Base-by-base conservation (phyloP, 495 filamentous ascomycete species). In the Neurospora pannonica region DNA sequence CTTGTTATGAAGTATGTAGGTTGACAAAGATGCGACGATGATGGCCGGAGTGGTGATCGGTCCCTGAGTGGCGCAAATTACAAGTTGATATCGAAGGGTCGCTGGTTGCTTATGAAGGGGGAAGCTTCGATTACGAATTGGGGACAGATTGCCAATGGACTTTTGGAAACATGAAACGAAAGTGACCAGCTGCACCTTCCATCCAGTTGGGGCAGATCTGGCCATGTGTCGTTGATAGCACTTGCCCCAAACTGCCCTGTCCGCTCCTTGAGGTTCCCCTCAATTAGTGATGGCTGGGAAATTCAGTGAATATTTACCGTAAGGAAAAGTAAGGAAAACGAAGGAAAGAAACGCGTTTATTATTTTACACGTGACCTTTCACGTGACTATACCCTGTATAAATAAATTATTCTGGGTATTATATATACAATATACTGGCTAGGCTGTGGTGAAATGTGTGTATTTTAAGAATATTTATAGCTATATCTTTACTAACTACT, bases 141-240 rank as follows among this genome's bases (percentile, higher is more conserved):
- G 77, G 79, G 79, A 77, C 79, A 81, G 78, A 78, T 81, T 81
- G 79, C 77, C 40, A 48, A 70, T 43, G 46, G 73, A 37, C 42
- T 28, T 60, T 38, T 42, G 24, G 38, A 38, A 13, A 42, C 39
- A 54, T 38, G 43, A 71, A 70, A 28, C 70, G 67, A 42, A 43
- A 43, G 73, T 67, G 43, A 37, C 40, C 60, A 62, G 69, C 46
- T 54, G 46, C 46, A 54, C 21, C 46, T 15, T 62, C 54, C 54
- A 62, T 62, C 54, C 54, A 34, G 28, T 62, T 62, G 54, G 54
- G 54, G 54, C 38, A 71, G 54, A 78, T 78, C 73, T 74, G 78
- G 77, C 79, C 72, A 81, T 78, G 74, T 77, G 76, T 73, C 76
- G 76, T 77, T 71, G 71, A 73, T 62, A 13, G 42, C 36, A 38